Conservation (phyloP, 371 early-diverging fungal species). For the Synchytrium microbalum region DNA sequence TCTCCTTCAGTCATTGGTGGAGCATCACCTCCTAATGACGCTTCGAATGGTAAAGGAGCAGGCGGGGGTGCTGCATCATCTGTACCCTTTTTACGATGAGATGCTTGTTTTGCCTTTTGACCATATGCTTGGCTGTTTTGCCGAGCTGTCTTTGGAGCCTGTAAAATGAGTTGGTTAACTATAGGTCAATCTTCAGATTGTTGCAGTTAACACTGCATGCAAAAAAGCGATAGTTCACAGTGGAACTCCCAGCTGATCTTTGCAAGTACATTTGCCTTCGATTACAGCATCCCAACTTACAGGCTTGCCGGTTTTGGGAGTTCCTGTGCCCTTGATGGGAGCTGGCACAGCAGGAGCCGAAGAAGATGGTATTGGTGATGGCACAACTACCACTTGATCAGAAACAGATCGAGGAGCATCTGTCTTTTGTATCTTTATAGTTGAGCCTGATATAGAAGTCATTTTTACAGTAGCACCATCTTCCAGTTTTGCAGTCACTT, state of each 20-base stretch:
- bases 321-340: background rate
- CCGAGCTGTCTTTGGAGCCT: background rate
- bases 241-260: no score
- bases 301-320: no score
- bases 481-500: background rate
- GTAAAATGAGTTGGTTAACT: no score
- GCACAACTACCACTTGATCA: no score
- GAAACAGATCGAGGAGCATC: background rate
- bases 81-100: background rate
- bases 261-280: no score
- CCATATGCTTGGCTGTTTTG: background rate
- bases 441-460: background rate
- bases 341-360: background rate
- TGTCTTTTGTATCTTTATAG: background rate
- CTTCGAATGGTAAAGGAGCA: background rate
- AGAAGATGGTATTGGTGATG: background rate
- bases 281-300: no score
- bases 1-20: constrained; percentile 36
- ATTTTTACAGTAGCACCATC: background rate
- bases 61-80: background rate
- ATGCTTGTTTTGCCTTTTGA: background rate
- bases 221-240: no score
- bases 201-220: no score
- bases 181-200: no score
- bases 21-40: background rate